Conservation (phyloP, 176 grass and related monocot genomes). For the Dendrocalamus sinicus region DNA sequence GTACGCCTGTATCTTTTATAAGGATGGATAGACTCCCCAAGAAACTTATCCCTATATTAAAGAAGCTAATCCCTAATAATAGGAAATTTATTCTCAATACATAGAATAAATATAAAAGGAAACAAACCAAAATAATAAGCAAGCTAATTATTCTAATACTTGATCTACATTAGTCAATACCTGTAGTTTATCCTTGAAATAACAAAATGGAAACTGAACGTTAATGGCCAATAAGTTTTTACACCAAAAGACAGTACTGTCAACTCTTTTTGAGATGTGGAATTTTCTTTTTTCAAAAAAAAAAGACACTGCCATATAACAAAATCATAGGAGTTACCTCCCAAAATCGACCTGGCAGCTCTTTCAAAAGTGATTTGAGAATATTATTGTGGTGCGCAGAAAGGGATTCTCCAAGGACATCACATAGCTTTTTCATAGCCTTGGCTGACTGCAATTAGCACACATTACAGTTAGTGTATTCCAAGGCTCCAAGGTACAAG, state of each 20-base stretch:
- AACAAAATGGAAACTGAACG: not conserved
- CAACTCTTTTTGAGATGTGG: not conserved
- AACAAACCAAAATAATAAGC: too few relatives aligned
- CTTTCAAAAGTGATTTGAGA: conserved; percentile 82
- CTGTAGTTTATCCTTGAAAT: not conserved
- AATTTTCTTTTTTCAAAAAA: not conserved
- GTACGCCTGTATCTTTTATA: too few relatives aligned
- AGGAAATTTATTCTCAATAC: too few relatives aligned
- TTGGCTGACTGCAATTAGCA: conserved; percentile 85
- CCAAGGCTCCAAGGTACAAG: conserved; percentile 37
- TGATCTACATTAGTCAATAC: not conserved
- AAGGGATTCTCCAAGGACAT: conserved; percentile 78
- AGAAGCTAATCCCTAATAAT: too few relatives aligned
- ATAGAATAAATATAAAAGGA: too few relatives aligned
- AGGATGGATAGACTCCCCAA: too few relatives aligned
- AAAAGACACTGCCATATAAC: not conserved
- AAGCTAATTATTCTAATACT: not conserved
- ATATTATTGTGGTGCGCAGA: conserved; percentile 69
- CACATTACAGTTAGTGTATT: conserved; percentile 38
- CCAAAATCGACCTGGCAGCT: conserved; percentile 90
- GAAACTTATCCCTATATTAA: too few relatives aligned
- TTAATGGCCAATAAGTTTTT: not conserved
- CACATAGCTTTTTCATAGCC: conserved; percentile 77
- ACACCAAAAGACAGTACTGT: not conserved
- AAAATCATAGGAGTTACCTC: conserved; percentile 60